Evolutionary conservation across 371 early-diverging fungal genomes (phyloP).

Genomic region (Rhizomucor pusillus): DNA sequence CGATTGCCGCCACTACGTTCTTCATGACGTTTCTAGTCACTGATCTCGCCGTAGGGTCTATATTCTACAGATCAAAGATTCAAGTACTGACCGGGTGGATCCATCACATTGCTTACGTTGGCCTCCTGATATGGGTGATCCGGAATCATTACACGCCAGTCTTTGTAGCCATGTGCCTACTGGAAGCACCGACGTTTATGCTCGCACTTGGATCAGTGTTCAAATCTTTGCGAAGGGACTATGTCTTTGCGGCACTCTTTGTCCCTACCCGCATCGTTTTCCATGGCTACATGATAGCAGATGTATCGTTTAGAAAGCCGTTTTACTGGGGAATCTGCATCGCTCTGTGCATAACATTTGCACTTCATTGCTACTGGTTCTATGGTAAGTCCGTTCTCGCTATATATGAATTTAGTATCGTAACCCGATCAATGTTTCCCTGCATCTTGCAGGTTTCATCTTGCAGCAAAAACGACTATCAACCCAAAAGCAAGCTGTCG

Average conservation of each 20-base stretch:
- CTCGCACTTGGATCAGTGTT: constrained; percentile 39
- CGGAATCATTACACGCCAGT: constrained; percentile 15
- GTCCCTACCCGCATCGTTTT: constrained; percentile 35
- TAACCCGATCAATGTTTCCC: neutral
- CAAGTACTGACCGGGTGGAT: constrained; percentile 54
- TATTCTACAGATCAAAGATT: constrained; percentile 46
- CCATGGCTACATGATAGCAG: constrained; percentile 34
- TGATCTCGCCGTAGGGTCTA: constrained; percentile 44
- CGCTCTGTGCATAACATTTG: constrained; percentile 20
- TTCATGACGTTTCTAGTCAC: constrained; percentile 43
- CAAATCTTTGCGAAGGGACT: constrained; percentile 28
- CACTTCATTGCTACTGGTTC: constrained; percentile 51
- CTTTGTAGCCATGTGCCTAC: constrained; percentile 35
- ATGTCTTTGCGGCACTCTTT: constrained; percentile 41
- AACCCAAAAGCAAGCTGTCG: no score
- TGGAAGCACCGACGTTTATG: constrained; percentile 41
- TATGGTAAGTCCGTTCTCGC: constrained; percentile 24
- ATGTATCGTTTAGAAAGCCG: constrained; percentile 7
- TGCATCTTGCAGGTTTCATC: constrained; percentile 4
- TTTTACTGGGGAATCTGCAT: constrained; percentile 3
- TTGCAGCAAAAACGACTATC: constrained; percentile 7
- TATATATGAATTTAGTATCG: neutral
- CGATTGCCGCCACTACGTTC: constrained; percentile 26
- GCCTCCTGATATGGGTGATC: constrained; percentile 27
- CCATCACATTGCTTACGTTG: constrained; percentile 51